phyloP scores from a whole-genome alignment of 495 filamentous ascomycete species.

The Bacidia rubella region DNA sequence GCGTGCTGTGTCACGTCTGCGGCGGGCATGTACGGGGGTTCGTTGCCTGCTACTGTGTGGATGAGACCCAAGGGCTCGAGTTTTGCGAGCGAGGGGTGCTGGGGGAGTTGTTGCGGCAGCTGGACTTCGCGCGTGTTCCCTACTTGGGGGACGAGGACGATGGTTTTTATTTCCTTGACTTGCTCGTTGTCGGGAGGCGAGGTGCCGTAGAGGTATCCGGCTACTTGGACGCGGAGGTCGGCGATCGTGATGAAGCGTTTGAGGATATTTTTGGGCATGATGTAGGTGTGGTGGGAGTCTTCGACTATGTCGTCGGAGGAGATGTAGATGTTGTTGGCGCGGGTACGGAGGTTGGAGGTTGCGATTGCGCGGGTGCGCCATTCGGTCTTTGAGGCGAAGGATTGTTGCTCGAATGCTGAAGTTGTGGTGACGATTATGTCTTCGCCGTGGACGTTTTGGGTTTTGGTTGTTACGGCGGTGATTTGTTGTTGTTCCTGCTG shows the following conservation, averaged over 20 bases:
- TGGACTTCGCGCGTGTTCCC: conserved; percentile 87
- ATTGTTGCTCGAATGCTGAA: conserved; percentile 91
- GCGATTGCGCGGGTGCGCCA: conserved; percentile 97
- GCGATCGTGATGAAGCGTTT: conserved; percentile 98
- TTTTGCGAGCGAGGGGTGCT: conserved; percentile 78
- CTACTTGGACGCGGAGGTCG: conserved; percentile 91
- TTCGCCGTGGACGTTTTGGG: conserved; percentile 93
- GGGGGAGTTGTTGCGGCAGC: conserved; percentile 78
- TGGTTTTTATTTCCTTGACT: conserved; percentile 90
- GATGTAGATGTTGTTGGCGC: conserved; percentile 97
- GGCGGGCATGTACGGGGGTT: conserved; percentile 90
- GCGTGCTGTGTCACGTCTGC: conserved; percentile 90
- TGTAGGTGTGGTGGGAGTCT: conserved; percentile 61
- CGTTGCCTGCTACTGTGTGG: conserved; percentile 88
- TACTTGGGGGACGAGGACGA: conserved; percentile 96
- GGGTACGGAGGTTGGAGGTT: conserved; percentile 85
- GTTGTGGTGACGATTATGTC: conserved; percentile 98
- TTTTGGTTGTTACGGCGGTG: conserved; percentile 96
- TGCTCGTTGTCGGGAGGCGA: conserved; percentile 90
- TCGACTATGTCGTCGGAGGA: conserved; percentile 82
- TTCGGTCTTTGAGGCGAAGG: conserved; percentile 96
- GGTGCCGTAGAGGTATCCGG: conserved; percentile 87
- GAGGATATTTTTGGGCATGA: conserved; percentile 98
- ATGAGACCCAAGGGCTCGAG: conserved; percentile 92
- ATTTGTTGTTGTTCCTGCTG: conserved; percentile 93